A percentile compares a stretch with the other conserved stretches of the same genome.
phyloP scores from a whole-genome alignment of 2,329 filamentous ascomycete genomes.

The Hypoxylon sp. region DNA sequence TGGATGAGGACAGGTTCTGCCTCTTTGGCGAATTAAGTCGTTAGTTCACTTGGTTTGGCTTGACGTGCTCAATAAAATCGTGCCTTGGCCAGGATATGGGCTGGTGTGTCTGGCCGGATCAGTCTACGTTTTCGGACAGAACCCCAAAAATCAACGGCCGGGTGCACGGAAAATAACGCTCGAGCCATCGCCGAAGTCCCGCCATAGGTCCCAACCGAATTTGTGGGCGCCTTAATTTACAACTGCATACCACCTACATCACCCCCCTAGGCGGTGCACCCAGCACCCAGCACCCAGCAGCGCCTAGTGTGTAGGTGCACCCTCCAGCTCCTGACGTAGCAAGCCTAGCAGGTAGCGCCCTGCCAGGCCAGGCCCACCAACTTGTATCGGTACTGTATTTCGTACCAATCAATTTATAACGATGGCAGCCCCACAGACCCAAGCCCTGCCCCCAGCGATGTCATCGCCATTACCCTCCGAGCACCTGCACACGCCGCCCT shows the following conservation, averaged over 20 bases:
- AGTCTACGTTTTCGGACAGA: conserved; percentile 33
- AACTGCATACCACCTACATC: conserved; percentile 4
- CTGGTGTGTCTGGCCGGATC: conserved; percentile 36
- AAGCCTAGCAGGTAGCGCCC: conserved; percentile 9
- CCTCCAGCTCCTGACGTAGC: conserved; percentile 10
- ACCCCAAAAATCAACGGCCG: conserved; percentile 20
- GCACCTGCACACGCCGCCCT: conserved; percentile 21
- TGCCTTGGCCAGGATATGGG: conserved; percentile 38
- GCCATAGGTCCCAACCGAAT: conserved; percentile 34
- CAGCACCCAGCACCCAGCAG: not conserved
- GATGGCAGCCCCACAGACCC: conserved; percentile 43
- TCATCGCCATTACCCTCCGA: conserved; percentile 37
- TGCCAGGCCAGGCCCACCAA: conserved; percentile 1
- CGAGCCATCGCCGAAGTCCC: conserved; percentile 35
- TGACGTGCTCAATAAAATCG: conserved; percentile 1
- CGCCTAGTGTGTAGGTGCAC: not conserved
- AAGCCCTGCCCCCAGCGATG: conserved; percentile 40
- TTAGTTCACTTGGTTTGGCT: conserved; percentile 18
- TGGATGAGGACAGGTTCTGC: conserved; percentile 21
- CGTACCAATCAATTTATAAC: conserved; percentile 40
- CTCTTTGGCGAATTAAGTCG: conserved; percentile 19
- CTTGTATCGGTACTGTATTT: conserved; percentile 21
- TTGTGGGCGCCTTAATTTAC: conserved; percentile 28
- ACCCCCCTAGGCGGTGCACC: conserved; percentile 11
- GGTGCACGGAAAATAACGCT: conserved; percentile 34